Conservation (phyloP, 1,284 basidiomycete genomes). For the Cutaneotrichosporon sp. region DNA sequence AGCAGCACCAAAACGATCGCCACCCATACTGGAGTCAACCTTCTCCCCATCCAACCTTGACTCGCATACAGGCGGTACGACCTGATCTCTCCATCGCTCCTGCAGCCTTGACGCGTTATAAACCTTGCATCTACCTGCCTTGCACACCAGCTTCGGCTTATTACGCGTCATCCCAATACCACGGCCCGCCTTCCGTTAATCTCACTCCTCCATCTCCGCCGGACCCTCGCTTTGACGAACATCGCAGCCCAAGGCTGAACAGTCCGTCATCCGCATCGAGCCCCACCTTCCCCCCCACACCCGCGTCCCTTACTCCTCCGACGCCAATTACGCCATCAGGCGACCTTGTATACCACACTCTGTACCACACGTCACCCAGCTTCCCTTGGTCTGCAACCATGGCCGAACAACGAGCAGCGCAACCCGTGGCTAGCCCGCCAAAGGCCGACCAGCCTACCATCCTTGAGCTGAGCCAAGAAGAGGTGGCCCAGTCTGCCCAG, state of each 20-base stretch:
- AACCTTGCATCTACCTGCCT: background rate
- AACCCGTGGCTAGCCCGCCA: background rate
- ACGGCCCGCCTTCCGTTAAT: background rate
- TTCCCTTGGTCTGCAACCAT: background rate
- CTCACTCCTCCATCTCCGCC: background rate
- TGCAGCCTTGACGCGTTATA: background rate
- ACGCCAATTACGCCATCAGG: background rate
- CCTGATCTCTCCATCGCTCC: background rate
- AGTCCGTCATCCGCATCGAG: background rate
- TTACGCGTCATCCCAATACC: background rate
- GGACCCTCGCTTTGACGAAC: background rate
- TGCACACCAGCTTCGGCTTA: background rate
- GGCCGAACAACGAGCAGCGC: constrained; percentile 1
- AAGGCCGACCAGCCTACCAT: background rate
- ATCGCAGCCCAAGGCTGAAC: background rate
- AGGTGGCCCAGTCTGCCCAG: background rate
- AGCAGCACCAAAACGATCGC: background rate
- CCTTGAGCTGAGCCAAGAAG: background rate
- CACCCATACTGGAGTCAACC: background rate
- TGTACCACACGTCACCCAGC: background rate
- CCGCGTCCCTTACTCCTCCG: background rate
- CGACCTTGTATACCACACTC: background rate
- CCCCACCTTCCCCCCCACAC: background rate
- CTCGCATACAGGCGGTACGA: background rate
- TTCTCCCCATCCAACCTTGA: background rate